A percentile compares a stretch with the other conserved stretches of the same genome.
These are phyloP conservation scores for Eutrema salsugineum DNA, from an alignment of 441 rosid species.

Conservation along the genomic window DNA sequence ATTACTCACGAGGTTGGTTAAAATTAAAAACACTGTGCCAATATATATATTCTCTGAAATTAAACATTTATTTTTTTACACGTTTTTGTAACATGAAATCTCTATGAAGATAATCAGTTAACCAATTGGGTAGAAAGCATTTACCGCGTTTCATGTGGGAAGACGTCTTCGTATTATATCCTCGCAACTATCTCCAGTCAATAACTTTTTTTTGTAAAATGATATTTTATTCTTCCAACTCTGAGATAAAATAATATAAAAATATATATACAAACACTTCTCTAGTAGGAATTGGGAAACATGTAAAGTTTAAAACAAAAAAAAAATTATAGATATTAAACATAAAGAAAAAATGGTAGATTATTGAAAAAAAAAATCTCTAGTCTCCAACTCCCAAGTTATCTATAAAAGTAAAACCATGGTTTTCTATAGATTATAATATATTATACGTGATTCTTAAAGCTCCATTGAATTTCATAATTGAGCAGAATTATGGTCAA, in stretches of 20 bases:
- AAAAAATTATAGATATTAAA: too few relatives aligned
- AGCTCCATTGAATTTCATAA: neutral
- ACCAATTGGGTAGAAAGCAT: constrained; percentile 43
- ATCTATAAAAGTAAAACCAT: neutral
- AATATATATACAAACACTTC: neutral
- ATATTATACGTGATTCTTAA: neutral
- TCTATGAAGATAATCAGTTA: constrained; percentile 17
- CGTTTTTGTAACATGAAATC: constrained; percentile 25
- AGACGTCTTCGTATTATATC: constrained; percentile 41
- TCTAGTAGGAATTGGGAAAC: too few relatives aligned
- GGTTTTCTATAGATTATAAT: neutral
- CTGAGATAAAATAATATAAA: neutral
- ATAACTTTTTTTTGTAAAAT: neutral
- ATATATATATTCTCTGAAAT: neutral
- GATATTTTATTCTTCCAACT: neutral
- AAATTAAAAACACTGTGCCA: constrained; percentile 11
- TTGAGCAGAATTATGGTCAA: neutral
- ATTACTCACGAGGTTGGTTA: constrained; percentile 64
- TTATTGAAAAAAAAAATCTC: too few relatives aligned
- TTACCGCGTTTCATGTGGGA: constrained; percentile 82
- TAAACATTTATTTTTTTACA: constrained; percentile 23
- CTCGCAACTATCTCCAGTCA: constrained; percentile 1
- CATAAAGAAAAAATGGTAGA: too few relatives aligned
- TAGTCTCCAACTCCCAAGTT: too few relatives aligned
- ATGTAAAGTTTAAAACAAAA: too few relatives aligned